phyloP scores from a whole-genome alignment of 1,284 basidiomycete genomes.

The Melampsora americana region DNA sequence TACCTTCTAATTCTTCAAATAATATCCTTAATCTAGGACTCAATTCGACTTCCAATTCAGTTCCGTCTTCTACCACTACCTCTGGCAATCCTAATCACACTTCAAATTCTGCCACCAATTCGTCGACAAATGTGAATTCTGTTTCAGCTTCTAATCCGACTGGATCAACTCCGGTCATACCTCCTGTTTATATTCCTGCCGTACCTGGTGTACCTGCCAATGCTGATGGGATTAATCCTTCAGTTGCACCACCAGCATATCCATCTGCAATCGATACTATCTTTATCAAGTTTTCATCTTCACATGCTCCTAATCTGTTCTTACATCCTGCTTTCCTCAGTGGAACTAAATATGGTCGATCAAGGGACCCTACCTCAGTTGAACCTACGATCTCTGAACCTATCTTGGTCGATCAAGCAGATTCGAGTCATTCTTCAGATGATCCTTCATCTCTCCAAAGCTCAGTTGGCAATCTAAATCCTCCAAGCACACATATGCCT shows the following conservation, averaged over 20 bases:
- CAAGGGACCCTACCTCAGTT: conserved; percentile 14
- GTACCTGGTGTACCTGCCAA: not conserved
- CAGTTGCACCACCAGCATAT: conserved; percentile 34
- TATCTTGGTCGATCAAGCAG: conserved; percentile 5
- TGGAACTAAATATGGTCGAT: conserved; percentile 18
- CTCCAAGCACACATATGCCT: not conserved
- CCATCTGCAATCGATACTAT: conserved; percentile 32
- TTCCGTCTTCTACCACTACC: not conserved
- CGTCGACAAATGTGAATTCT: not conserved
- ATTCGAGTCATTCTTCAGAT: conserved; percentile 17
- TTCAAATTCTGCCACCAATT: not conserved
- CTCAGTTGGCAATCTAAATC: not conserved
- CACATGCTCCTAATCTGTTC: conserved; percentile 28
- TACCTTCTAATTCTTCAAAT: not conserved
- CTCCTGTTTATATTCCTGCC: conserved; percentile 2
- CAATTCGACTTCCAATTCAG: not conserved
- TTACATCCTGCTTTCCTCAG: conserved; percentile 29
- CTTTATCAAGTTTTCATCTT: conserved; percentile 29
- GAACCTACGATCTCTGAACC: not conserved
- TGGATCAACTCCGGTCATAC: not conserved
- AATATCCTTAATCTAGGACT: not conserved
- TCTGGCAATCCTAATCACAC: not conserved
- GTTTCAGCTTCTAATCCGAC: not conserved
- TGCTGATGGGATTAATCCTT: not conserved
- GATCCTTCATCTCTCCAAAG: conserved; percentile 16